Conservation (phyloP, 1,284 basidiomycete genomes). For the Hortiboletus rubellus region DNA sequence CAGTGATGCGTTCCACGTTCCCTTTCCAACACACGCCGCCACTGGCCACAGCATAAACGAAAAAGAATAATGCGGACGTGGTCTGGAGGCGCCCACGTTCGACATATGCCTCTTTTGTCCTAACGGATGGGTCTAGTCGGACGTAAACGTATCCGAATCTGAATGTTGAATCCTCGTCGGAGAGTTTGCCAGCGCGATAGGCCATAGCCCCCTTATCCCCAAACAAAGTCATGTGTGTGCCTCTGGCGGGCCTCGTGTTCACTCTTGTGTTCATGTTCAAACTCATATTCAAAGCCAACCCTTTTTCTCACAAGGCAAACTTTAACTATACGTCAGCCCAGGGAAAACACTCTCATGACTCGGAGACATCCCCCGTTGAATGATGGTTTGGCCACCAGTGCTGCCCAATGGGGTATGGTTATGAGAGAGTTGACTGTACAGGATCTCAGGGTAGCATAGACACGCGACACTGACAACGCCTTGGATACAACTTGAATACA, state of each 20-base stretch:
- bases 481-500: slow-evolving; percentile 5
- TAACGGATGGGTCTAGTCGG: slow-evolving; percentile 1
- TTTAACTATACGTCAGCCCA: slow-evolving; percentile 22
- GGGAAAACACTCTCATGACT: slow-evolving; percentile 6
- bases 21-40: neutral
- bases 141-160: neutral
- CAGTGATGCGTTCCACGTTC: neutral
- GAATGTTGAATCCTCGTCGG: neutral
- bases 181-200: slow-evolving; percentile 5
- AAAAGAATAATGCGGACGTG: neutral
- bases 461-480: slow-evolving; percentile 14
- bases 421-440: too few species aligned
- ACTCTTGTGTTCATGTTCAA: slow-evolving; percentile 1
- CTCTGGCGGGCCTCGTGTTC: slow-evolving; percentile 35
- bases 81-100: neutral
- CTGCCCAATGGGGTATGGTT: too few species aligned
- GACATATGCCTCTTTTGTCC: neutral
- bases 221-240: slow-evolving; percentile 22
- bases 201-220: slow-evolving; percentile 25
- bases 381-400: too few species aligned
- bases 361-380: too few species aligned
- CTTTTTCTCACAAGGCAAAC: slow-evolving; percentile 17
- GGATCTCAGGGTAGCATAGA: slow-evolving; percentile 19
- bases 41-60: neutral
- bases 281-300: slow-evolving; percentile 5